Percentiles rank a stretch among this genome's conserved stretches.
These are phyloP conservation scores for Drosera spatulata DNA, from an alignment of 179 eudicot species.

Conservation along the genomic window DNA sequence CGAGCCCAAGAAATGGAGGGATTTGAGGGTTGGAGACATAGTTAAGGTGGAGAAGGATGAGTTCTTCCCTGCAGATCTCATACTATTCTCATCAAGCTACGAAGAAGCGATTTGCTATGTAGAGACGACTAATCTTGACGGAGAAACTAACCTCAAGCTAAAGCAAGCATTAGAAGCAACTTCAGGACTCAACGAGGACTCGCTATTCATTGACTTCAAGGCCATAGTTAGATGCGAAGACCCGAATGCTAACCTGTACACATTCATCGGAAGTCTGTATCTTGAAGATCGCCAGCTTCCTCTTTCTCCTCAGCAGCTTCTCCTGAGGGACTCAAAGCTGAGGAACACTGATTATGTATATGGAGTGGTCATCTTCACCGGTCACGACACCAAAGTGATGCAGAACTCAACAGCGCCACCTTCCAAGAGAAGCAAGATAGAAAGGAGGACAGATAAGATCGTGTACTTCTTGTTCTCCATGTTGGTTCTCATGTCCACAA, in stretches of 20 bases:
- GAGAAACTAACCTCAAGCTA: constrained; percentile 57
- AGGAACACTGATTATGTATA: constrained; percentile 44
- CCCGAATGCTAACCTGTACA: constrained; percentile 50
- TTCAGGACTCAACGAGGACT: constrained; percentile 25
- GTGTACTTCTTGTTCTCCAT: constrained; percentile 36
- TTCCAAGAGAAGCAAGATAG: constrained; percentile 59
- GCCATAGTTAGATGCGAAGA: constrained; percentile 56
- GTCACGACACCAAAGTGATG: constrained; percentile 64
- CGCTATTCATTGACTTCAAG: constrained; percentile 30
- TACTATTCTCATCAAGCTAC: constrained; percentile 50
- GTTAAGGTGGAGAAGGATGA: constrained; percentile 49
- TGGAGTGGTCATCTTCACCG: constrained; percentile 52
- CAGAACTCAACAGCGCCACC: constrained; percentile 57
- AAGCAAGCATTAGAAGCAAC: constrained; percentile 49
- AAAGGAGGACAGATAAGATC: constrained; percentile 50
- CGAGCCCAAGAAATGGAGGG: constrained; percentile 33
- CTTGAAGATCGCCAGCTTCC: constrained; percentile 29
- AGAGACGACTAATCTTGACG: constrained; percentile 54
- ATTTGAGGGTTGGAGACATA: constrained; percentile 45
- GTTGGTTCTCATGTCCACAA: constrained; percentile 26
- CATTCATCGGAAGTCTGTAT: constrained; percentile 42
- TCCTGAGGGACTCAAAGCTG: constrained; percentile 54
- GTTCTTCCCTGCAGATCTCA: constrained; percentile 53
- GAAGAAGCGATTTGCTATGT: constrained; percentile 65
- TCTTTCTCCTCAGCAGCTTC: constrained; percentile 45